Base-by-base conservation (phyloP, 2,329 filamentous ascomycete species). In the Zymoseptoria tritici region DNA sequence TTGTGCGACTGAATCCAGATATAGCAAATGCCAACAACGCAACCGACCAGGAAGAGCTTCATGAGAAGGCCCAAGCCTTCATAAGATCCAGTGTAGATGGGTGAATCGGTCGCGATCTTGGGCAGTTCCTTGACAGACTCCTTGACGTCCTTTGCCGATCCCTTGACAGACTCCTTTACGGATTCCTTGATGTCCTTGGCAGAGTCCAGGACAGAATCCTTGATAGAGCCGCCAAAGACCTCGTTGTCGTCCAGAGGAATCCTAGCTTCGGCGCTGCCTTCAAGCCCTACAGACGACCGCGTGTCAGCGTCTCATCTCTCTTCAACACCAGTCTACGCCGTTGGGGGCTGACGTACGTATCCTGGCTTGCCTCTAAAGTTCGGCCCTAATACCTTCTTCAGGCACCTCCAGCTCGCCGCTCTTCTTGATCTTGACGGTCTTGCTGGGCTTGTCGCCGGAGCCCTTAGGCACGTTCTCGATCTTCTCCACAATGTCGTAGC, bases 361-460 rank as follows among this genome's bases (percentile, higher is more conserved):
- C 22, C 66, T 67, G 67, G 78, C 80, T 83, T 53, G 52, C 52
- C 16, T 53, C 52, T 88, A 94, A 78, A 94, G 88, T 80, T 94
- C 90, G 79, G 87, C 84, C 79, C 91, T 88, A 81, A 91, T 93
- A 94, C 90, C 90, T 94, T 94, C 90, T 81, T 85, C 81, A 75
- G 89, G 88, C 67, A 92, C 87, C 75, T 87, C 83, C 70, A 94
- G 80, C 82, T 93, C 89, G 76, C 90, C 90, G 78, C 88, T 90
- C 83, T 91, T 90, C 74, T 76, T 82, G 72, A 95, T 91, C 81
- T 86, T 92, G 77, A 94, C 81, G 20, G 80, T 73, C 78, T 86
- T 77, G 63, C 74, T 73, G 26, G 90, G 90, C 78, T 85, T 88
- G 79, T 92, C 88, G 68, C 83, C 83, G 52, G 79, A 68, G 64